Evolutionary conservation across 2,329 filamentous ascomycete genomes (phyloP), one percentile per base, ranked within the genome.

Genomic region (Epichloe bromicola): DNA sequence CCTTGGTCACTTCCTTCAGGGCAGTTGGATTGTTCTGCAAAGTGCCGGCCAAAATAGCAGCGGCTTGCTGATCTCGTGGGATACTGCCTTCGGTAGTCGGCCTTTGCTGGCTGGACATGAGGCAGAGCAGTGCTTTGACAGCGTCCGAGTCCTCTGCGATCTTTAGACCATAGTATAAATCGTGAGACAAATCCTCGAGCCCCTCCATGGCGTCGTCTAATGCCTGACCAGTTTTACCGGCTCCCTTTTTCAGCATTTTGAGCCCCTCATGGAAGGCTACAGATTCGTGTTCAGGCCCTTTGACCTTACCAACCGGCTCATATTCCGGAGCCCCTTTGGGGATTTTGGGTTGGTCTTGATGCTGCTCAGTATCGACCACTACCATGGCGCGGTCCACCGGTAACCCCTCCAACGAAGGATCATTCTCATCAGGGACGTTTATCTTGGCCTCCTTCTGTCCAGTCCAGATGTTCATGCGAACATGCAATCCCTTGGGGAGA

Each of bases 81-180:
- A 64, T 64, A n/a, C 54, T 48, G 1, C 55, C 60, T 4, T 61
- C 59, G 33, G 56, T 49, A 2, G 54, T 38, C 51, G 63, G 37
- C 52, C 59, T 51, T 57, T 63, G 51, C 40, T 53, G 43, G 57
- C 65, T 53, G 26, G 62, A 58, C 64, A 80, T 74, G 38, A 82
- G 67, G 59, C 79, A 82, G 53, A 83, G 66, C 2, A 85, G 70
- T n/a, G 72, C 65, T 55, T 71, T 72, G 49, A 82, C 57, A 2
- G 74, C 74, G 2, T 73, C 71, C 3, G 68, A 59, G 56, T 82
- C 75, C 60, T 80, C 75, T 20, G 74, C 71, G 52, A 85, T 74
- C 61, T 82, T 78, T 17, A 81, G 68, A 10, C 82, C 82, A 63
- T 84, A 86, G 67, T 83, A 85, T 55, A 85, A 79, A 63, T 85